Conservation (phyloP, 305 asterid genomes). For the Fraxinus paxiana region DNA sequence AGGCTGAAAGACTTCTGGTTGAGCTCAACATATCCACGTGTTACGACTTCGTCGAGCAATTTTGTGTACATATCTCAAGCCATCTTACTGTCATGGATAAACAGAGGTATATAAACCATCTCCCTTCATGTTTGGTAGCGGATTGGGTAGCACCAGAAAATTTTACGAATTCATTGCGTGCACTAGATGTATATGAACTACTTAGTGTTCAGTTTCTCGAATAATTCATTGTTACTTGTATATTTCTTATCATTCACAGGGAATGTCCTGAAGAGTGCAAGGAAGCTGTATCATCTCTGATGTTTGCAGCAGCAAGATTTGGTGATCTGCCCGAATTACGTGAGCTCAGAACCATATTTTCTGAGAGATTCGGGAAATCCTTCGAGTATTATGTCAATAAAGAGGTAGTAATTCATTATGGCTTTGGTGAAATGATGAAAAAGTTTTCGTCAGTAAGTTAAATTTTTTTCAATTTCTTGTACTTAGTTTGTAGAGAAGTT, state of each 20-base stretch:
- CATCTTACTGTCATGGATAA: conserved; percentile 55
- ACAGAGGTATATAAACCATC: conserved; percentile 42
- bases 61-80: conserved; percentile 37
- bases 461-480: background rate
- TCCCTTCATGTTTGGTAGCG: background rate
- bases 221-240: background rate
- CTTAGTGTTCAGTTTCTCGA: background rate
- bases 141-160: background rate
- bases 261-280: conserved; percentile 90
- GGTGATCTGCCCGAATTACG: conserved; percentile 90
- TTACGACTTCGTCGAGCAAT: conserved; percentile 64
- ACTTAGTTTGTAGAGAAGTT: conserved; percentile 60
- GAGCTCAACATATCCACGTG: conserved; percentile 57
- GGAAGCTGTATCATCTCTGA: conserved; percentile 73
- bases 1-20: conserved; percentile 67
- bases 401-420: conserved; percentile 51
- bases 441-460: background rate
- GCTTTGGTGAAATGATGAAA: background rate
- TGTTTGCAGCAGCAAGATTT: conserved; percentile 85
- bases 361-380: conserved; percentile 58
- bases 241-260: conserved; percentile 30
- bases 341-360: conserved; percentile 60
- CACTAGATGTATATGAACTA: background rate
- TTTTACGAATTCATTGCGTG: background rate
- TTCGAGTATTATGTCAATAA: conserved; percentile 50